Percentiles rank a stretch among this genome's conserved stretches.
These are phyloP conservation scores for Tieghemiomyces parasiticus DNA, from an alignment of 192 early-diverging fungal genomes.

Conservation along the genomic window DNA sequence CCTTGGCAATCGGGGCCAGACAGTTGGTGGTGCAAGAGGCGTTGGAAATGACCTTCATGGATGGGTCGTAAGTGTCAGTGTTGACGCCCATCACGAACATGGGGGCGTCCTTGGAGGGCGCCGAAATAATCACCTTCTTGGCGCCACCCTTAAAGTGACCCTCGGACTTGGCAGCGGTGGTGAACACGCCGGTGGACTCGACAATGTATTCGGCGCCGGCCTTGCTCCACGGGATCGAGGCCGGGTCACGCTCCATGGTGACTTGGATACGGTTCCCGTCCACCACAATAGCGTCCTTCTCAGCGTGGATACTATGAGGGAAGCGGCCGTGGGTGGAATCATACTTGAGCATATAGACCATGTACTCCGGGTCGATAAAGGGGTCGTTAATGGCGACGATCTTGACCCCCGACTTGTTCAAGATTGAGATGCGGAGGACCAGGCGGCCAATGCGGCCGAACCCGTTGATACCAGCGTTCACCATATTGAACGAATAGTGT, in stretches of 20 bases:
- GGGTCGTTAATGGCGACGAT: slow-evolving; percentile 94
- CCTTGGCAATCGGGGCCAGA: slow-evolving; percentile 92
- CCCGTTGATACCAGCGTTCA: slow-evolving; percentile 47
- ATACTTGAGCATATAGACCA: slow-evolving; percentile 96
- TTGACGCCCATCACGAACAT: slow-evolving; percentile 99
- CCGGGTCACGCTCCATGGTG: slow-evolving; percentile 61
- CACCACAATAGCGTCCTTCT: slow-evolving; percentile 79
- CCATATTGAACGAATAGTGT: not conserved
- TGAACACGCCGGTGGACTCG: slow-evolving; percentile 99
- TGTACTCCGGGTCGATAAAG: slow-evolving; percentile 91
- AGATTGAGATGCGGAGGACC: slow-evolving; percentile 75
- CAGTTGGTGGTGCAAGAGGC: slow-evolving; percentile 99
- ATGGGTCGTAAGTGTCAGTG: slow-evolving; percentile 75
- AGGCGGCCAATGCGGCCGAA: slow-evolving; percentile 99
- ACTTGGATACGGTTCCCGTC: slow-evolving; percentile 70
- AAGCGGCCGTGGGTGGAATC: slow-evolving; percentile 96
- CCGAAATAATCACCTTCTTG: slow-evolving; percentile 98
- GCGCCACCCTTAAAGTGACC: slow-evolving; percentile 83
- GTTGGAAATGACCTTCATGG: slow-evolving; percentile 84
- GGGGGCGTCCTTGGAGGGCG: slow-evolving; percentile 89
- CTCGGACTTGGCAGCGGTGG: slow-evolving; percentile 70
- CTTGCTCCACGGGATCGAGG: slow-evolving; percentile 77
- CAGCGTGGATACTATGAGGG: slow-evolving; percentile 63
- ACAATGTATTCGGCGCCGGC: slow-evolving; percentile 80
- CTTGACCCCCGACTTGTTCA: slow-evolving; percentile 43